phyloP scores from a whole-genome alignment of 495 filamentous ascomycete genomes.

The Podospora bellae-mahoneyi region DNA sequence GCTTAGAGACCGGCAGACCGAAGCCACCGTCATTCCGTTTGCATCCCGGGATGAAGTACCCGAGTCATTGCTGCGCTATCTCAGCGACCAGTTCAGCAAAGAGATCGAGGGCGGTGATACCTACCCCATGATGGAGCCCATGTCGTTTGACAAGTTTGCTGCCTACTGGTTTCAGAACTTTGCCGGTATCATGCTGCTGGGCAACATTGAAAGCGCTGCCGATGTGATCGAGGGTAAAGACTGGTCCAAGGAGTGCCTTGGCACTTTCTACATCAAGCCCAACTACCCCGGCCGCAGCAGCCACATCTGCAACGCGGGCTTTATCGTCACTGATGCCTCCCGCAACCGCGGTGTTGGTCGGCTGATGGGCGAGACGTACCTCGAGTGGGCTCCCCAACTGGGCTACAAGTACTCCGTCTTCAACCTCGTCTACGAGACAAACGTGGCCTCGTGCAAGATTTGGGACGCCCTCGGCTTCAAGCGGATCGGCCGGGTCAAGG shows the following conservation, averaged over 20 bases:
- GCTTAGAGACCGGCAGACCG: slow-evolving; percentile 82
- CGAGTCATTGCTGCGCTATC: slow-evolving; percentile 68
- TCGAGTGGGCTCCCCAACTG: slow-evolving; percentile 92
- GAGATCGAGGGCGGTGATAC: slow-evolving; percentile 97
- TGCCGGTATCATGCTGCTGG: slow-evolving; percentile 87
- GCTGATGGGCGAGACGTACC: slow-evolving; percentile 88
- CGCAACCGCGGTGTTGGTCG: slow-evolving; percentile 88
- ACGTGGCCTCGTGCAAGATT: slow-evolving; percentile 88
- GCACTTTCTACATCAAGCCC: slow-evolving; percentile 95
- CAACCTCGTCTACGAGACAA: slow-evolving; percentile 97
- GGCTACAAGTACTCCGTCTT: slow-evolving; percentile 97
- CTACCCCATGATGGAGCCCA: slow-evolving; percentile 83
- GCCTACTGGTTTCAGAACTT: slow-evolving; percentile 97
- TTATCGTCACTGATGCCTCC: slow-evolving; percentile 85
- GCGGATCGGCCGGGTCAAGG: slow-evolving; percentile 87
- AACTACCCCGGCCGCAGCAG: slow-evolving; percentile 96
- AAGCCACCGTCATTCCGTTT: slow-evolving; percentile 88
- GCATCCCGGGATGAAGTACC: slow-evolving; percentile 71
- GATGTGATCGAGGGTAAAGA: slow-evolving; percentile 66
- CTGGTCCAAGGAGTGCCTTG: slow-evolving; percentile 82
- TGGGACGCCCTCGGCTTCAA: slow-evolving; percentile 99
- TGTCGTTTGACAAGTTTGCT: slow-evolving; percentile 72
- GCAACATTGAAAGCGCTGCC: slow-evolving; percentile 59
- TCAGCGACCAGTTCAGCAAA: slow-evolving; percentile 82
- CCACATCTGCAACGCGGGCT: slow-evolving; percentile 94